A percentile compares a stretch with the other conserved stretches of the same genome.
Evolutionary conservation across 495 filamentous ascomycete species (phyloP).

Genomic region (Cryomyces minteri): DNA sequence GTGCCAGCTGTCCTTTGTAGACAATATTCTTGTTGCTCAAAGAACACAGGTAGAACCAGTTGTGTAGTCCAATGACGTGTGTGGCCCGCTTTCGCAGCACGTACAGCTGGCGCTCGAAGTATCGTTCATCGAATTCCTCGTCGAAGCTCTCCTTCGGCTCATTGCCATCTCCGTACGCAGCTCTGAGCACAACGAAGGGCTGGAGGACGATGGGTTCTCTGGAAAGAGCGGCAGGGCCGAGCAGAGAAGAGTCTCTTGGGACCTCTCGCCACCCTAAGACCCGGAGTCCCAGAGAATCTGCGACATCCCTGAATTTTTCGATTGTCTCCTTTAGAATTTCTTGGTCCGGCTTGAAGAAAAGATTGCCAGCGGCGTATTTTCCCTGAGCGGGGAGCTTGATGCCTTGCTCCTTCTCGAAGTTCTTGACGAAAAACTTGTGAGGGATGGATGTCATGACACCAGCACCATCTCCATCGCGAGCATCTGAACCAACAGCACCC

Average conservation of each 20-base stretch:
- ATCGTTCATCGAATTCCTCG: constrained; percentile 62
- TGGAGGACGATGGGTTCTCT: constrained; percentile 90
- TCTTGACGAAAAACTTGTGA: constrained; percentile 97
- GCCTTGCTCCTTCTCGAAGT: constrained; percentile 80
- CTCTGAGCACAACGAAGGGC: constrained; percentile 81
- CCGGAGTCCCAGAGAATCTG: constrained; percentile 67
- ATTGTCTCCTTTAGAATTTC: constrained; percentile 79
- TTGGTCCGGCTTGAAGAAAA: constrained; percentile 95
- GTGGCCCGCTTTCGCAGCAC: constrained; percentile 88
- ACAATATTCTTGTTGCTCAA: constrained; percentile 98
- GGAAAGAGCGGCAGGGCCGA: constrained; percentile 85
- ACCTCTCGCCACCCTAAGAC: constrained; percentile 96
- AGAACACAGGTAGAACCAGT: constrained; percentile 99
- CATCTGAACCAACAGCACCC: constrained; percentile 94
- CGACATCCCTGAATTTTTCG: constrained; percentile 77
- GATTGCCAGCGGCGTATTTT: constrained; percentile 92
- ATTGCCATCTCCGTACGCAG: constrained; percentile 72
- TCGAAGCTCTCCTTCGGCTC: constrained; percentile 64
- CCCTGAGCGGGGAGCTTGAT: constrained; percentile 73
- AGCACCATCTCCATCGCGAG: constrained; percentile 91
- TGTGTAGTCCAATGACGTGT: constrained; percentile 84
- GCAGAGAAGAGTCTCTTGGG: constrained; percentile 76
- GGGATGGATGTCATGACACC: constrained; percentile 99
- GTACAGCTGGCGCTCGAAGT: constrained; percentile 88
- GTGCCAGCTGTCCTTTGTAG: constrained; percentile 95